Percentiles rank a stretch among this genome's conserved stretches.
Evolutionary conservation across 345 rosid species (phyloP).

Genomic region (Euclidium syriacum): DNA sequence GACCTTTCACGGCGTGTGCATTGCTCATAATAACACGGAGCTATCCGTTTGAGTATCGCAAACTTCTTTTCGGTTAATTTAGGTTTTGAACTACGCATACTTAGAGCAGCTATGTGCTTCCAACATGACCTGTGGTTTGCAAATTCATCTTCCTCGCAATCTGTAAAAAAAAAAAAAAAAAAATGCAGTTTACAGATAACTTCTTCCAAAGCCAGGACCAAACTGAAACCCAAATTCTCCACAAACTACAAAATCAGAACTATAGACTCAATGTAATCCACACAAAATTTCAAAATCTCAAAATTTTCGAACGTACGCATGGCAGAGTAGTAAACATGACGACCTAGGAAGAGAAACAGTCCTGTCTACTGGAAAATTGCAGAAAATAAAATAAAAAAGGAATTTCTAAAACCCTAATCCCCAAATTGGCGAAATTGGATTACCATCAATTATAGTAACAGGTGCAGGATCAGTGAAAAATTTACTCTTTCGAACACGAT

Average conservation of each 20-base stretch:
- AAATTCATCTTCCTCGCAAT: conserved; percentile 21
- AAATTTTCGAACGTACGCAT: too few relatives aligned
- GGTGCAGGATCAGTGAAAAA: background rate
- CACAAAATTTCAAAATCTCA: background rate
- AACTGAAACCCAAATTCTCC: background rate
- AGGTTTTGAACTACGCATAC: conserved; percentile 9
- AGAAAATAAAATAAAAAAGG: background rate
- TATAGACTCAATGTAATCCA: background rate
- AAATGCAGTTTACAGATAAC: background rate
- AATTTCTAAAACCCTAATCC: conserved; percentile 19
- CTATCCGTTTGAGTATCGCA: conserved; percentile 4
- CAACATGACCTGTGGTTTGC: conserved; percentile 66
- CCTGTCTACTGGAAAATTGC: background rate
- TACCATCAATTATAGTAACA: conserved; percentile 23
- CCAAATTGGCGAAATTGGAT: background rate
- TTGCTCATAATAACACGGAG: conserved; percentile 45
- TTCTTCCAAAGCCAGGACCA: background rate
- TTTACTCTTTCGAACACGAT: conserved; percentile 22
- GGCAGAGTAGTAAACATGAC: background rate
- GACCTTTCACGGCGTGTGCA: conserved; percentile 43
- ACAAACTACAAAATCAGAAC: background rate
- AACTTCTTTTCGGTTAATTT: conserved; percentile 30
- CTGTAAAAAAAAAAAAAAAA: background rate
- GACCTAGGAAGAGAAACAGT: background rate
- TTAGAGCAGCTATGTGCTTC: conserved; percentile 40